These are phyloP conservation scores for Dothistroma septosporum DNA, from an alignment of 2,329 filamentous ascomycete genomes.

Conservation along the genomic window DNA sequence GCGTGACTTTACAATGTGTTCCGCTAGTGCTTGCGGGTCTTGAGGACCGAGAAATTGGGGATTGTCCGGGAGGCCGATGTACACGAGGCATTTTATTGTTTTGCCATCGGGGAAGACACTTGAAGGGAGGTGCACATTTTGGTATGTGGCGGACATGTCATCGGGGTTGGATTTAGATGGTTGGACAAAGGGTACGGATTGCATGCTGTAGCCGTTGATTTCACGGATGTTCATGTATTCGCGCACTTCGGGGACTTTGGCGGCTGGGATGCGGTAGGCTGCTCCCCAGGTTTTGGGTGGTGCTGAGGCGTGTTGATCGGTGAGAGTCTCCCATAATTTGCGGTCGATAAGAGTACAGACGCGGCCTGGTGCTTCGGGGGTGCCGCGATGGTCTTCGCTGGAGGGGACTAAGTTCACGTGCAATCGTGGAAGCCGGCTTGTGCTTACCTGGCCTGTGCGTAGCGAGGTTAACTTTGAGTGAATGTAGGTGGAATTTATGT, in stretches of 20 bases:
- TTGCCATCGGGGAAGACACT: constrained; percentile 14
- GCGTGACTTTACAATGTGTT: constrained; percentile 70
- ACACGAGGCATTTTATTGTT: constrained; percentile 64
- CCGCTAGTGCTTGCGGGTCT: constrained; percentile 70
- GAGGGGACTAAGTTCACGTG: neutral
- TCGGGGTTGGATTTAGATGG: constrained; percentile 50
- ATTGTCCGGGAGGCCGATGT: constrained; percentile 91
- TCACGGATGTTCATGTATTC: constrained; percentile 92
- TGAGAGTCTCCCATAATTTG: constrained; percentile 73
- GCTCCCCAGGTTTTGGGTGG: constrained; percentile 79
- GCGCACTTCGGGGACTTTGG: constrained; percentile 71
- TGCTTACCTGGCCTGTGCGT: constrained; percentile 29
- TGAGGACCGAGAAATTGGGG: constrained; percentile 86
- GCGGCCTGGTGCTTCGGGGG: constrained; percentile 77
- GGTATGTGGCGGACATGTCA: constrained; percentile 51
- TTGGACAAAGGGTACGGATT: constrained; percentile 60
- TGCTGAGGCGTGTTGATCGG: constrained; percentile 60
- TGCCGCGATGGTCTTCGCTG: constrained; percentile 93
- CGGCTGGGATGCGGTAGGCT: constrained; percentile 73
- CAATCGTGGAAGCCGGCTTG: neutral
- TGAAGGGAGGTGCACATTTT: constrained; percentile 42
- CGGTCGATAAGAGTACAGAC: constrained; percentile 90
- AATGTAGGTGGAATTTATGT: neutral
- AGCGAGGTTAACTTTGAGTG: neutral
- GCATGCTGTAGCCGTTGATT: constrained; percentile 94